Conservation (phyloP, 164 flowering plant genomes). For the Aristolochia fimbriata region DNA sequence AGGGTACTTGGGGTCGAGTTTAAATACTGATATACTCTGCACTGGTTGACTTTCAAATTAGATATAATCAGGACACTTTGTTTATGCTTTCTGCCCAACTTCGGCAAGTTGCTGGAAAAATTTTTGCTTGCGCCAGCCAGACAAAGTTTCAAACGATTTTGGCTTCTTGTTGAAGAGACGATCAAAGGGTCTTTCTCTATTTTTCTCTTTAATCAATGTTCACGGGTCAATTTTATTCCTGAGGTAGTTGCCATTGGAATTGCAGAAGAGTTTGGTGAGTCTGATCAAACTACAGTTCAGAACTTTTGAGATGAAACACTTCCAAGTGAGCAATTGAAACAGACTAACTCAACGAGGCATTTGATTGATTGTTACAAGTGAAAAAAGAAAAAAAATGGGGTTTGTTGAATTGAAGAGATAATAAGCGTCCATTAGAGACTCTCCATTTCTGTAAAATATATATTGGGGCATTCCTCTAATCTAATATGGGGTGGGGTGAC, state of each 20-base stretch:
- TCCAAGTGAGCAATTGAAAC: no score
- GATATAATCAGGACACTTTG: conserved; percentile 7
- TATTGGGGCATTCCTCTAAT: no score
- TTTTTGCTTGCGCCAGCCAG: conserved; percentile 12
- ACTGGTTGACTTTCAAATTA: conserved; percentile 24
- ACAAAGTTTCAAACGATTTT: conserved; percentile 16
- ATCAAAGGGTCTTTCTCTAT: conserved; percentile 1
- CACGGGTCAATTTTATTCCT: neutral
- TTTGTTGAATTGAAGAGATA: no score
- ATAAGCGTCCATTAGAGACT: no score
- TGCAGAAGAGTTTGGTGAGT: conserved; percentile 3
- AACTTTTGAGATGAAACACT: no score
- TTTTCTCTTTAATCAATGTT: neutral
- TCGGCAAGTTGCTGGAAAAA: conserved; percentile 14
- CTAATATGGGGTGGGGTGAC: no score
- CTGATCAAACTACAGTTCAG: no score
- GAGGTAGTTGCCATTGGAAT: conserved; percentile 21
- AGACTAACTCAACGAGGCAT: no score
- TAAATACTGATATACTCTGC: conserved; percentile 4
- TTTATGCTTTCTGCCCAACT: conserved; percentile 35
- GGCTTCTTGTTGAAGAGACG: conserved; percentile 13
- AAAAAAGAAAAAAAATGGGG: no score
- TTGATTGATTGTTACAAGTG: no score
- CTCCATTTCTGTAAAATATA: no score
- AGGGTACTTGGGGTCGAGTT: conserved; percentile 3